Base-by-base conservation (phyloP, 768 basidiomycete genomes). In the Russula sp. region DNA sequence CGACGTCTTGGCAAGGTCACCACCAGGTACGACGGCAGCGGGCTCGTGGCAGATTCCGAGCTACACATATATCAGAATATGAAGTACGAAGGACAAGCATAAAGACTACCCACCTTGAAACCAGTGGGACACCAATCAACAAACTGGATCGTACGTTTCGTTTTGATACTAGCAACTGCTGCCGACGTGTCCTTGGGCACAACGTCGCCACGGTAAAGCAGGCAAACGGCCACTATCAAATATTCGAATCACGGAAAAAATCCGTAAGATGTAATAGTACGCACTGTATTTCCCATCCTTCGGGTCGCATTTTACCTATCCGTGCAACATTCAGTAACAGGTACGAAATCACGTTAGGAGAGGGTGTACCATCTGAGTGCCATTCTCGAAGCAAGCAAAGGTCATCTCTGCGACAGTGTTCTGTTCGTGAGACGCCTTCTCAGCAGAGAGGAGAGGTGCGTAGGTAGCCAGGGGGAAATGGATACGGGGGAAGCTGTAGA, bases 361-460 rank as follows among this genome's bases (percentile, higher is more conserved):
- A 42, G 28, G 18, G 16, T 26, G 26, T 56, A 68, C 94, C 94
- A 98, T 94, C 78, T 98, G 96, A 78, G 94, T 95, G 65, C 93
- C 94, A 66, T 84, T 82, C 79, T 98, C 96, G 78, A 98, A 98
- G 82, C 94, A 98, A 57, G 94, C 87, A 80, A 92, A 94, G 68
- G 96, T 98, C 94, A 98, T 98, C 72, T 98, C 95, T 52, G 92
- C 86, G 40, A 98, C 96, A 6, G 94, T 92, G 81, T 98, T 97
- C 77, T 94, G 91, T 76, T 98, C 96, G 73, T 98, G 96, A 71
- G 84, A 84, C 44, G 94, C 94, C 80, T 97, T 98, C 71, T 96
- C 94, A 30, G 86, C 86, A n/a, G 94, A 95, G 72, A 98, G 80
- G 70, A 98, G 87, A 44, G 96, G 96, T 2, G 96, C 93, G 75